These are phyloP conservation scores for Penicillium antarcticum DNA, from an alignment of 495 filamentous ascomycete genomes.

Conservation along the genomic window DNA sequence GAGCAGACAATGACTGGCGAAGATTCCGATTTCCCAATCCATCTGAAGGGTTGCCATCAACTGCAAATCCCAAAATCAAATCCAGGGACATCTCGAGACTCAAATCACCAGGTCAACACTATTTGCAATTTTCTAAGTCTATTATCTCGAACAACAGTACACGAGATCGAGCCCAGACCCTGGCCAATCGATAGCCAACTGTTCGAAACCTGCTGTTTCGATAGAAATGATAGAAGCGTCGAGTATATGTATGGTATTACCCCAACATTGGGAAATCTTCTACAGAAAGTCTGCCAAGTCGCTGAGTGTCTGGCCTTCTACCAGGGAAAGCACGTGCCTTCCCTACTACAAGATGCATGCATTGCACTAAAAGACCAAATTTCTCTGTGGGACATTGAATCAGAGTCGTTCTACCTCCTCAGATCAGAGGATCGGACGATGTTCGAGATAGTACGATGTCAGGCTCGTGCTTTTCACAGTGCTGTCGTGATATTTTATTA, in stretches of 20 bases:
- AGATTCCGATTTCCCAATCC: slow-evolving; percentile 7
- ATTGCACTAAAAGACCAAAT: neutral
- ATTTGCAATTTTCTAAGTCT: slow-evolving; percentile 8
- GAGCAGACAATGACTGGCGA: slow-evolving; percentile 8
- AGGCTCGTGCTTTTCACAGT: slow-evolving; percentile 10
- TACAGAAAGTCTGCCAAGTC: slow-evolving; percentile 2
- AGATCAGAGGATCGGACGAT: neutral
- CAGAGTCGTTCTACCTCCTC: neutral
- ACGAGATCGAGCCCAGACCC: neutral
- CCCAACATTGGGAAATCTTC: neutral
- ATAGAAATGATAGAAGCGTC: neutral
- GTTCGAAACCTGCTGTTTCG: neutral
- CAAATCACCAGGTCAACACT: neutral
- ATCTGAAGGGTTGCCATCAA: slow-evolving; percentile 6
- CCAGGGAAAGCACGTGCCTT: neutral
- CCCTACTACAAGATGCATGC: neutral
- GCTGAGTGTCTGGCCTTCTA: neutral
- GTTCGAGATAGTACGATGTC: slow-evolving; percentile 4
- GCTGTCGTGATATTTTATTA: slow-evolving; percentile 5
- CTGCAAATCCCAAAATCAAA: neutral
- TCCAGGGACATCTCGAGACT: neutral
- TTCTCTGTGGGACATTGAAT: neutral
- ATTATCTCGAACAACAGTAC: slow-evolving; percentile 1
- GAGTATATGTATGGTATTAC: slow-evolving; percentile 11
- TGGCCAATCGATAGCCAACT: neutral